phyloP scores from a whole-genome alignment of 495 filamentous ascomycete genomes.

The Venustampulla echinocandica region DNA sequence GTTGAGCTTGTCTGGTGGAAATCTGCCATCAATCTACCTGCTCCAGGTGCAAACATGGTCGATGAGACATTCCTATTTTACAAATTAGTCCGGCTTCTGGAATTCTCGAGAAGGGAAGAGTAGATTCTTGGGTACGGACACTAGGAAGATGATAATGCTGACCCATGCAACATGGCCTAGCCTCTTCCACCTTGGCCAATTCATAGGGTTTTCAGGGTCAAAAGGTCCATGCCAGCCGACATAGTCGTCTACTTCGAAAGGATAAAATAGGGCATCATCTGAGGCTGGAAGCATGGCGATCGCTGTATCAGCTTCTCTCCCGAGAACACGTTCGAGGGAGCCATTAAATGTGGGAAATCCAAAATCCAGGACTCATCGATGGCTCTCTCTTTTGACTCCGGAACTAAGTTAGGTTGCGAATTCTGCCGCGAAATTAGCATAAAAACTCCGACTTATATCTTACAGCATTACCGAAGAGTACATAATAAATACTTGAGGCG shows the following conservation, averaged over 20 bases:
- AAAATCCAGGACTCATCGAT: too few species aligned
- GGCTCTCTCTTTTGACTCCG: too few species aligned
- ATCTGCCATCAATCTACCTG: conserved; percentile 45
- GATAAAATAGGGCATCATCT: too few species aligned
- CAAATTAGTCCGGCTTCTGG: conserved; percentile 28
- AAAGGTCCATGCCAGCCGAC: conserved; percentile 38
- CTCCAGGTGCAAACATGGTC: conserved; percentile 28
- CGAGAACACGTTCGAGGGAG: too few species aligned
- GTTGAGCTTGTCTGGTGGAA: conserved; percentile 42
- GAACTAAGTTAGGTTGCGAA: too few species aligned
- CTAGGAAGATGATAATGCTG: conserved; percentile 48
- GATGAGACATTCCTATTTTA: conserved; percentile 45
- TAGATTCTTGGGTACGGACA: conserved; percentile 12
- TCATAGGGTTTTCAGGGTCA: conserved; percentile 31
- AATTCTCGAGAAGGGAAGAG: conserved; percentile 29
- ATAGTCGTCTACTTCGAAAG: neutral
- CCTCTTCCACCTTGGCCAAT: conserved; percentile 33
- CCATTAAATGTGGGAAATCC: too few species aligned
- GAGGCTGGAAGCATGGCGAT: too few species aligned
- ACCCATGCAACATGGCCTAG: conserved; percentile 40
- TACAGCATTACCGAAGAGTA: too few species aligned
- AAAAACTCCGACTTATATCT: too few species aligned
- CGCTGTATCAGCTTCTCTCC: too few species aligned
- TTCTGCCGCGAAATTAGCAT: too few species aligned
- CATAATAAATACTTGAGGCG: too few species aligned